These are phyloP conservation scores for Aspergillus affinis DNA, from an alignment of 495 filamentous ascomycete species.

Conservation along the genomic window DNA sequence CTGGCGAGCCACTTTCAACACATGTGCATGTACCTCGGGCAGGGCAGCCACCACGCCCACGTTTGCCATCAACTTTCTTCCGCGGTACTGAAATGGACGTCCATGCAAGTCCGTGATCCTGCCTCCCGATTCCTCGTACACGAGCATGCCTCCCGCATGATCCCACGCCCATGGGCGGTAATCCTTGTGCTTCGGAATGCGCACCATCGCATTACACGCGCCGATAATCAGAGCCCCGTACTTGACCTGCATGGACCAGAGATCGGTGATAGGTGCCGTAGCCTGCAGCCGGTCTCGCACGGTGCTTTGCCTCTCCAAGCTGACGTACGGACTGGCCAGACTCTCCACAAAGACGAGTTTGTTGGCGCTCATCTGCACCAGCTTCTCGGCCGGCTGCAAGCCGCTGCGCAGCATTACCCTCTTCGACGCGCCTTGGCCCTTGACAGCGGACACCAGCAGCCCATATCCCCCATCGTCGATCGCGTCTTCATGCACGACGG, in stretches of 20 bases:
- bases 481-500: slow-evolving; percentile 30
- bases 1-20: not conserved
- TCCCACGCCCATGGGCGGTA: slow-evolving; percentile 55
- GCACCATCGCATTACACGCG: slow-evolving; percentile 50
- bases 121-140: slow-evolving; percentile 58
- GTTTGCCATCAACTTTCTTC: slow-evolving; percentile 14
- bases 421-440: slow-evolving; percentile 47
- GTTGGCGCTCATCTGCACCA: not conserved
- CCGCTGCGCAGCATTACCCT: slow-evolving; percentile 29
- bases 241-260: slow-evolving; percentile 54
- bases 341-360: slow-evolving; percentile 9
- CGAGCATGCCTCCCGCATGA: slow-evolving; percentile 58
- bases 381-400: slow-evolving; percentile 3
- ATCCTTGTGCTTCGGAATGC: slow-evolving; percentile 45
- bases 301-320: not conserved
- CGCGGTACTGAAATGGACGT: slow-evolving; percentile 13
- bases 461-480: slow-evolving; percentile 41
- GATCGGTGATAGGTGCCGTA: slow-evolving; percentile 32
- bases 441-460: slow-evolving; percentile 48
- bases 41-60: slow-evolving; percentile 18
- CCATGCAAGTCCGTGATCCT: slow-evolving; percentile 55
- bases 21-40: slow-evolving; percentile 9
- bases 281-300: slow-evolving; percentile 5
- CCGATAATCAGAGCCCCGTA: slow-evolving; percentile 53
- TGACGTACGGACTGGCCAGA: slow-evolving; percentile 4